Evolutionary conservation across 2,329 filamentous ascomycete genomes (phyloP).

Genomic region (Stemphylium beticola): DNA sequence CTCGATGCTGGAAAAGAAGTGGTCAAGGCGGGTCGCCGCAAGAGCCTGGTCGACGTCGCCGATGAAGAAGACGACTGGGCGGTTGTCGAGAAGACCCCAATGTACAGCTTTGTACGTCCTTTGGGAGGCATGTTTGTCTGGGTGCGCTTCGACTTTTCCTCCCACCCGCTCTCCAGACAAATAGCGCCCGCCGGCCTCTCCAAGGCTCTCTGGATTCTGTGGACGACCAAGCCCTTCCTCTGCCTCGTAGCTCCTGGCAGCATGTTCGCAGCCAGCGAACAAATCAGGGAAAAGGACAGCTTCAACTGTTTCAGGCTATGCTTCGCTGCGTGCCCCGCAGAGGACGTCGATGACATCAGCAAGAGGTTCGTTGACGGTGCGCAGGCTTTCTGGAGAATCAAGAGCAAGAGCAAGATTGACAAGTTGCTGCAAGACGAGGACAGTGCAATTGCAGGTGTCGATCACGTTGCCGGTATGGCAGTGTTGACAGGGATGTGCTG

Average conservation of each 20-base stretch:
- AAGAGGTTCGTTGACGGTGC: constrained; percentile 72
- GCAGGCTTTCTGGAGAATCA: constrained; percentile 78
- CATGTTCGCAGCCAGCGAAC: constrained; percentile 73
- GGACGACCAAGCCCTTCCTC: constrained; percentile 71
- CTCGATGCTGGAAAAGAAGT: constrained; percentile 72
- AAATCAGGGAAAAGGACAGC: constrained; percentile 63
- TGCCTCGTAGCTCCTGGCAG: constrained; percentile 73
- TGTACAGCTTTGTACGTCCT: constrained; percentile 80
- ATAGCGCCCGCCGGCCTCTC: constrained; percentile 65
- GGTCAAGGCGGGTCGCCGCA: constrained; percentile 65
- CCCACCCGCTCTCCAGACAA: constrained; percentile 70
- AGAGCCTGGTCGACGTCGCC: constrained; percentile 38
- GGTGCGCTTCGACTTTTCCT: constrained; percentile 73
- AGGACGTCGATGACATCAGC: constrained; percentile 68
- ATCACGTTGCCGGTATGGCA: constrained; percentile 32
- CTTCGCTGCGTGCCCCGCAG: constrained; percentile 82
- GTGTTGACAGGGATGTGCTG: constrained; percentile 42
- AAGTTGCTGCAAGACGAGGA: constrained; percentile 58
- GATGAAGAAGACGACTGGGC: constrained; percentile 67
- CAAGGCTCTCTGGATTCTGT: constrained; percentile 71
- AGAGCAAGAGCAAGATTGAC: constrained; percentile 69
- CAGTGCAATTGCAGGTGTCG: constrained; percentile 12
- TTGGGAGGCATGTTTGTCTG: constrained; percentile 93
- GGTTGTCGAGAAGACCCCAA: constrained; percentile 73
- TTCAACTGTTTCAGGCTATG: constrained; percentile 80